Base-by-base conservation (phyloP, 306 rosid genomes). In the Cucurbita pepo region DNA sequence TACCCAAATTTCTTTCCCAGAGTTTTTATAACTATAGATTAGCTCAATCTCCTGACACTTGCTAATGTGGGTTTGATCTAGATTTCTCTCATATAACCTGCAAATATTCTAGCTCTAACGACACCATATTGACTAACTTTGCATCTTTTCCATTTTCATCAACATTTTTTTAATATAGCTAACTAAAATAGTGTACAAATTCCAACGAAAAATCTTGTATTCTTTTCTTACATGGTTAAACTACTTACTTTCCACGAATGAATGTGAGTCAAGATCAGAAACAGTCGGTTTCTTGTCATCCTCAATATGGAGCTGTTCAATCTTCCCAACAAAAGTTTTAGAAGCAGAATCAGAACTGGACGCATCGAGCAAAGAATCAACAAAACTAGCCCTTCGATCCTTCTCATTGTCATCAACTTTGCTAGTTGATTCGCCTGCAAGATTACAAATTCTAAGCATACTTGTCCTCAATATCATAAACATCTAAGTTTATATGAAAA, bases 351-450 rank as follows among this genome's bases (percentile, higher is more conserved):
- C 72, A 79, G 88, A 79, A 65, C 76, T 81, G 78, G 79, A 81
- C n/a, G 79, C 85, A 59, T 78, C 83, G 70, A 93, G 83, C 75
- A 93, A 80, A 8, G 96, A 90, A 81, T 87, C 89, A 81, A 93
- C 96, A 76, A 93, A 93, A 75, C 85, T 79, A 74, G 94, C 83
- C 82, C 95, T 83, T 57, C 91, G 88, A 76, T 83, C 94, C 77
- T 88, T 87, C 84, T 81, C 90, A 73, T 77, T 81, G 69, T 93
- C 94, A 79, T 90, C 97, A 50, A 88, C 75, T 22, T 79, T 85
- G 30, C 76, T 69, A 65, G 83, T 82, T 44, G 86, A 85, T 71
- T 89, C 90, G 78, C 97, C 96, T 91, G 89, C 14, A 86, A 79
- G 77, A 59, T 69, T 74, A 69, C 50, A 74, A 69, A 73, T 30